Conservation (phyloP, 306 rosid species). For the Vachellia pachyceras region DNA sequence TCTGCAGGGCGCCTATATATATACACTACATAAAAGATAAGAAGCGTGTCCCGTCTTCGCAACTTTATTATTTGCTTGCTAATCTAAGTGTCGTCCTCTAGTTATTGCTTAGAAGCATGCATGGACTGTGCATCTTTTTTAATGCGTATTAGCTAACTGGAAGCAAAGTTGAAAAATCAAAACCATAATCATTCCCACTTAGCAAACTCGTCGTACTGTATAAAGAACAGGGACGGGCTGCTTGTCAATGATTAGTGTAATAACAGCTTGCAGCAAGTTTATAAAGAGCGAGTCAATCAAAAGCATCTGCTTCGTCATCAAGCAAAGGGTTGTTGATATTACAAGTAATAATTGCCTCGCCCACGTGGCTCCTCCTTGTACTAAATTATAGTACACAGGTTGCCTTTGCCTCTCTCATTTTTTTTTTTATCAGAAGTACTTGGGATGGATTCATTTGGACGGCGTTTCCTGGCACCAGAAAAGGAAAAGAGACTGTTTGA, state of each 20-base stretch:
- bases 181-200: conserved; percentile 45
- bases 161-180: conserved; percentile 45
- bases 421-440: background rate
- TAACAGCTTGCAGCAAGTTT: background rate
- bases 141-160: conserved; percentile 35
- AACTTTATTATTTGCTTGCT: conserved; percentile 38
- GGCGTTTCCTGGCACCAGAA: background rate
- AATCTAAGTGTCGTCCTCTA: conserved; percentile 31
- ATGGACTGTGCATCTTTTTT: background rate
- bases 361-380: conserved; percentile 10
- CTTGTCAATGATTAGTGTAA: background rate
- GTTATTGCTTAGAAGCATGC: conserved; percentile 35
- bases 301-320: background rate
- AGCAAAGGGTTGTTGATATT: background rate
- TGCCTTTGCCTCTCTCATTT: background rate
- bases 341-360: background rate
- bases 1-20: background rate
- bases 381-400: background rate
- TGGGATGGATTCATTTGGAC: background rate
- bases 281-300: background rate
- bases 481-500: background rate
- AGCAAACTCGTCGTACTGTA: conserved; percentile 18
- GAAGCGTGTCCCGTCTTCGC: background rate
- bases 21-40: background rate
- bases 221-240: too few species aligned